Conservation (phyloP, 805 yeast genomes). For the Hemisphaericaspora nanyangensis region DNA sequence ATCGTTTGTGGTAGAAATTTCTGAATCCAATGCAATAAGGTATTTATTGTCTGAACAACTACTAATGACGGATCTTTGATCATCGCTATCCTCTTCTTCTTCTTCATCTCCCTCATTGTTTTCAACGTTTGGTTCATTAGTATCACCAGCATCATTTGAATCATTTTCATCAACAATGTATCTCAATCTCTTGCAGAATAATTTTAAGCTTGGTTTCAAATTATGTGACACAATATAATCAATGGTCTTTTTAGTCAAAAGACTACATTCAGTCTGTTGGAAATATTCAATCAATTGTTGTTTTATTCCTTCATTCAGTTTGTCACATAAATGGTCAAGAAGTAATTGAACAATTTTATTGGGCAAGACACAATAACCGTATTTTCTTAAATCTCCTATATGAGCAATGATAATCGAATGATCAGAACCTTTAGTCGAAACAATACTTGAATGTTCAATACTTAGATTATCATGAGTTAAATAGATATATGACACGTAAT, state of each 20-base stretch:
- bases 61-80: slow-evolving; percentile 5
- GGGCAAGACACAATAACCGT: slow-evolving; percentile 36
- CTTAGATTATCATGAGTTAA: slow-evolving; percentile 14
- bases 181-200: slow-evolving; percentile 25
- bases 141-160: neutral
- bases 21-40: slow-evolving; percentile 28
- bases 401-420: slow-evolving; percentile 30
- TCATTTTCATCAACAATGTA: slow-evolving; percentile 19
- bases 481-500: slow-evolving; percentile 20
- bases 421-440: slow-evolving; percentile 23
- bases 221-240: slow-evolving; percentile 24
- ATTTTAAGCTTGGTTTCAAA: slow-evolving; percentile 26
- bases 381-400: slow-evolving; percentile 40
- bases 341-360: slow-evolving; percentile 22
- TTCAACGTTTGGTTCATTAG: neutral
- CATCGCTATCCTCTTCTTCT: slow-evolving; percentile 5
- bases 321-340: slow-evolving; percentile 17
- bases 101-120: slow-evolving; percentile 2
- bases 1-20: slow-evolving; percentile 29
- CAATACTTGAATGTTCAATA: slow-evolving; percentile 27
- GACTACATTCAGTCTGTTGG: slow-evolving; percentile 10
- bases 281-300: slow-evolving; percentile 16
- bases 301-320: slow-evolving; percentile 10
- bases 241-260: slow-evolving; percentile 26
- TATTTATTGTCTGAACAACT: slow-evolving; percentile 26